A percentile compares a stretch with the other conserved stretches of the same genome.
These are phyloP conservation scores for Haplographium delicatum DNA, from an alignment of 495 filamentous ascomycete species.

Conservation along the genomic window DNA sequence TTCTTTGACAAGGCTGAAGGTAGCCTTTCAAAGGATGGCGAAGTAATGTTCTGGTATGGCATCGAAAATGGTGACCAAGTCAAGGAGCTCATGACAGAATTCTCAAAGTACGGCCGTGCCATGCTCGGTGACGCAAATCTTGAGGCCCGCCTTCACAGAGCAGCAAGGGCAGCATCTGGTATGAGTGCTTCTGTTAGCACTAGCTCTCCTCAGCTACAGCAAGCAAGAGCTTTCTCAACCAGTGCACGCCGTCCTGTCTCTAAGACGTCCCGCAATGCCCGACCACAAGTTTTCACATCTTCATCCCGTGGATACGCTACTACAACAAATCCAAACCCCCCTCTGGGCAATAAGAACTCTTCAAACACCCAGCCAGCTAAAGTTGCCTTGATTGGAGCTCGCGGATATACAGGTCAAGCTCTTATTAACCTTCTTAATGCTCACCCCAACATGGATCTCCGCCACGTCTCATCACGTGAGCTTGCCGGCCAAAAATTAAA, in stretches of 20 bases:
- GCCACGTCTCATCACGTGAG: constrained; percentile 92
- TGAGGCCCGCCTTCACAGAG: constrained; percentile 74
- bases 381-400: constrained; percentile 89
- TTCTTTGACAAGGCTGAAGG: constrained; percentile 98
- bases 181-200: constrained; percentile 44
- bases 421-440: constrained; percentile 83
- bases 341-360: constrained; percentile 87
- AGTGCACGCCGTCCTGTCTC: constrained; percentile 35
- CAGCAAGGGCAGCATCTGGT: constrained; percentile 59
- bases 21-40: constrained; percentile 74
- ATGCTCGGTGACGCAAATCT: constrained; percentile 92
- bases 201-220: constrained; percentile 44
- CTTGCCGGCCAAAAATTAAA: constrained; percentile 84
- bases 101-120: constrained; percentile 72
- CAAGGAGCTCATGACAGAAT: constrained; percentile 81
- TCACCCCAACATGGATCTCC: constrained; percentile 91
- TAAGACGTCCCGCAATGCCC: constrained; percentile 3
- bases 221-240: constrained; percentile 62
- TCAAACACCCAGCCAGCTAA: constrained; percentile 76
- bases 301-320: constrained; percentile 49
- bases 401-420: constrained; percentile 93
- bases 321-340: constrained; percentile 93
- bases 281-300: constrained; percentile 4
- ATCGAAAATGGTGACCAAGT: constrained; percentile 82
- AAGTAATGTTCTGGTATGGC: constrained; percentile 97